Base-by-base conservation (phyloP, 2,329 filamentous ascomycete species). In the Fusarium pseudonygamai region DNA sequence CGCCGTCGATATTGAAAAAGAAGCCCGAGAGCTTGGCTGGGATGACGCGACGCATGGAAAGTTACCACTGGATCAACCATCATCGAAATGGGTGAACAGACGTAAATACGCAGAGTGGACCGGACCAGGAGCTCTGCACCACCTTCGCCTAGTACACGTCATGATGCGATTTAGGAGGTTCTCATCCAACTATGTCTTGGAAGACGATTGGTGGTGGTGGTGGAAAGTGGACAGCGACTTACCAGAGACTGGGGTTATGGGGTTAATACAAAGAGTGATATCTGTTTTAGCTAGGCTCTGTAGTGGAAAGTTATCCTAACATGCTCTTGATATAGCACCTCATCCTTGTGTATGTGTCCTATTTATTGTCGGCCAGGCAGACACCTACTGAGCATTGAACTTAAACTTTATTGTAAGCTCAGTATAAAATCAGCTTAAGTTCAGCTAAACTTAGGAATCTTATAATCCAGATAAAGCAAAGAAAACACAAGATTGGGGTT, bases 61-160 rank as follows among this genome's bases (percentile, higher is more conserved):
- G 11, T 7, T 61, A 5, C 37, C 37, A 5, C 14, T 56, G 5
- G 12, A 37, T 20, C 30, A 30, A 14, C 20, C 47, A 1, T 43
- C 22, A 11, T 56, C 30, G 5, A 30, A 20, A 24, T 61, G 47
- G 32, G 47, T 30, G 5, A 42, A 43, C 12, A 56, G 30, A 22
- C 26, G 2, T 1, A 56, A 43, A 18, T 43, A 36, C 5, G 6
- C 28, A 5, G 49, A 36, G 12, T 43, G 20, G 30, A 28, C 30
- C 2, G 47, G 47, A 11, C 18, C 8, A 16, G 24, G 58, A 4
- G 59, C 47, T 14, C 13, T 28, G 15, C 6, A 7, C 5, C 24
- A 61, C 30, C 16, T 37, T 28, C 0, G 0, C 3, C 2, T 8
- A 11, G 37, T 60, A 2, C 7, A 5, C 3, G 2, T 5, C 2